Conservation (phyloP, 345 rosid species). For the Streptanthus diversifolius region DNA sequence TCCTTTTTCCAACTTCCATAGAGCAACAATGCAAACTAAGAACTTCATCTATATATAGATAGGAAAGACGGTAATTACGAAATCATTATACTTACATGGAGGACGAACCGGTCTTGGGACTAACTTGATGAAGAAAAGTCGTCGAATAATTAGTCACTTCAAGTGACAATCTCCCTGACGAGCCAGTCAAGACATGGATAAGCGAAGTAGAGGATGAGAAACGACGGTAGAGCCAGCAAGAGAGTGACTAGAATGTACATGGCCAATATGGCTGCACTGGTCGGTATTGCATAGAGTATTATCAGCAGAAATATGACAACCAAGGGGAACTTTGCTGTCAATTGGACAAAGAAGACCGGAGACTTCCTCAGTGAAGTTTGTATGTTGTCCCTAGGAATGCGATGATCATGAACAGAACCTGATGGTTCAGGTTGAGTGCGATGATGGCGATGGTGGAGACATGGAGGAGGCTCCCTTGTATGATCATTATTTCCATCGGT, state of each 20-base stretch:
- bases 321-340: constrained; percentile 88
- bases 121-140: neutral
- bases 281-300: constrained; percentile 75
- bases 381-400: constrained; percentile 23
- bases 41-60: constrained; percentile 10
- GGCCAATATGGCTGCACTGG: constrained; percentile 76
- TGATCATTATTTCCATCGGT: constrained; percentile 22
- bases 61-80: neutral
- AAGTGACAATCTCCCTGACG: constrained; percentile 75
- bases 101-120: neutral
- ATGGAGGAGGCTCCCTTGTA: constrained; percentile 37
- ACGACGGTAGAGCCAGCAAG: constrained; percentile 79
- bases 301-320: constrained; percentile 81
- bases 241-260: constrained; percentile 73
- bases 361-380: constrained; percentile 58
- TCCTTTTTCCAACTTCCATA: neutral
- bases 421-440: constrained; percentile 37
- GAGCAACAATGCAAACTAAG: constrained; percentile 4
- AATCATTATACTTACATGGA: constrained; percentile 14
- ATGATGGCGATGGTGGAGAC: constrained; percentile 30
- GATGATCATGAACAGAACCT: constrained; percentile 29
- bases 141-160: constrained; percentile 19
- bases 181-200: constrained; percentile 92
- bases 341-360: constrained; percentile 62
- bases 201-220: constrained; percentile 80